Percentiles rank a stretch among this genome's conserved stretches.
These are phyloP conservation scores for Buxus sempervirens DNA, from an alignment of 164 flowering plant species.

Conservation along the genomic window DNA sequence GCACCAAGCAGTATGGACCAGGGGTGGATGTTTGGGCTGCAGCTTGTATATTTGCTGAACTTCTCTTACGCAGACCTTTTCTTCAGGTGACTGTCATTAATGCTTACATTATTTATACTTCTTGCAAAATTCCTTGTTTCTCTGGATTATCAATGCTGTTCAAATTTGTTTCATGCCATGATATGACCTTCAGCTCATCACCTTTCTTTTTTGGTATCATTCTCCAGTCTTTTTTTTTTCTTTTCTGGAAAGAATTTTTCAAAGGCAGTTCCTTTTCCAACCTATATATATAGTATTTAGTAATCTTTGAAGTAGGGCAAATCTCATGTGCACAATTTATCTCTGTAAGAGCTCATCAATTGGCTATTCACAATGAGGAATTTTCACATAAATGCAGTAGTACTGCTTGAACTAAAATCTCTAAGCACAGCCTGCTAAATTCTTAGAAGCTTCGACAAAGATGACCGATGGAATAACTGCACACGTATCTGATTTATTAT, in stretches of 20 bases:
- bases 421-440: no score
- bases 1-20: conserved; percentile 92
- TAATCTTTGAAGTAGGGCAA: no score
- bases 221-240: neutral
- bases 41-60: conserved; percentile 96
- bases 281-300: no score
- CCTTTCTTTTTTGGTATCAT: neutral
- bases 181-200: neutral
- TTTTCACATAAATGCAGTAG: no score
- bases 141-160: neutral
- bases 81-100: conserved; percentile 55
- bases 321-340: no score
- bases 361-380: no score
- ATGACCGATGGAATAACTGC: no score
- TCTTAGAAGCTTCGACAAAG: no score
- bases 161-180: neutral
- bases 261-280: neutral
- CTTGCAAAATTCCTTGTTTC: neutral
- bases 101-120: neutral
- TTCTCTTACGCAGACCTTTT: conserved; percentile 90
- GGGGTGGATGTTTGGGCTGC: conserved; percentile 99
- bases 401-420: no score
- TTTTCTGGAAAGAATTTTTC: neutral
- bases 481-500: no score
- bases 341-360: no score